Evolutionary conservation across 78 protist genomes (phyloP).

Genomic region (Paratrimastix pyriformis): DNA sequence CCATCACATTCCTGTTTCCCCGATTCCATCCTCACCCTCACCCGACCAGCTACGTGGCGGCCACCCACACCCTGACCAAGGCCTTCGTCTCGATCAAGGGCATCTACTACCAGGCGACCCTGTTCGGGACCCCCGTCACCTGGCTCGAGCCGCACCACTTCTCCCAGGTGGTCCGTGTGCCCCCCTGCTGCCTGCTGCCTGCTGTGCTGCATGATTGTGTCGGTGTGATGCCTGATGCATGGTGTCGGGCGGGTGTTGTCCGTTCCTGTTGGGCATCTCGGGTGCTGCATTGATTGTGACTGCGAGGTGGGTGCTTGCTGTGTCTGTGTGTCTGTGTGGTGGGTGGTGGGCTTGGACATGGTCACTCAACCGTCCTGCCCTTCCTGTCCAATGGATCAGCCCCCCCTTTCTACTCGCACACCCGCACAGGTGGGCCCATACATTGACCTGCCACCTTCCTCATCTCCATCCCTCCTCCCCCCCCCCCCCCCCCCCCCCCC

Average conservation of each 20-base stretch:
- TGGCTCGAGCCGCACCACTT: constrained; percentile 85
- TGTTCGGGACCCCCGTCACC: constrained; percentile 69
- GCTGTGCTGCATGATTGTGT: not conserved
- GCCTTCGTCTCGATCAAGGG: constrained; percentile 90
- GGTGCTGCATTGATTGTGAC: too few species aligned
- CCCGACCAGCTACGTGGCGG: constrained; percentile 27
- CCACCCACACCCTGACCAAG: constrained; percentile 40
- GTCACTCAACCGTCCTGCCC: too few species aligned
- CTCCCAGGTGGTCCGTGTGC: constrained; percentile 24
- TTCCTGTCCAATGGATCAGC: too few species aligned
- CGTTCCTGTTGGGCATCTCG: not conserved
- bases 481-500: not conserved
- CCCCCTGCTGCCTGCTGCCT: not conserved
- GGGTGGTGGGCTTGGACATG: too few species aligned
- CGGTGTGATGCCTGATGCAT: too few species aligned
- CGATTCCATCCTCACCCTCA: not conserved
- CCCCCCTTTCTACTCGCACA: too few species aligned
- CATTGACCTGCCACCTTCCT: not conserved
- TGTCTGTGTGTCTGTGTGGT: too few species aligned
- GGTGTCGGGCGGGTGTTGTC: too few species aligned
- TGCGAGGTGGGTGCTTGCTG: too few species aligned
- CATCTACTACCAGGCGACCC: constrained; percentile 49
- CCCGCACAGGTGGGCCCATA: not conserved
- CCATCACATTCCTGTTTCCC: not conserved
- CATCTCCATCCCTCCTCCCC: too few species aligned